Percentiles rank a stretch among this genome's conserved stretches.
These are phyloP conservation scores for Tripterygium wilfordii DNA, from an alignment of 177 flowering plant species.

Conservation along the genomic window DNA sequence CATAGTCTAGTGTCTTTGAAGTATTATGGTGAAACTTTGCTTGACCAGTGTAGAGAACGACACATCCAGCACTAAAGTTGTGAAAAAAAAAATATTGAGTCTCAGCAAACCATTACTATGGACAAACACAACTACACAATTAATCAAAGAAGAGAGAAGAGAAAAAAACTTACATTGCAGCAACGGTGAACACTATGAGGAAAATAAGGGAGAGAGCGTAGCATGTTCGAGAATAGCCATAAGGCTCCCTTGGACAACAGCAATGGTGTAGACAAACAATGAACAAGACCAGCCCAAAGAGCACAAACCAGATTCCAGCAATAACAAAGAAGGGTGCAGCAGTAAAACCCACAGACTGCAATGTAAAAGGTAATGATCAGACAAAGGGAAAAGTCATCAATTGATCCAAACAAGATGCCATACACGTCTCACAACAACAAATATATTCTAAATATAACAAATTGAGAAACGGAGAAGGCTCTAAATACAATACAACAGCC, in stretches of 20 bases:
- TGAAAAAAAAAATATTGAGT: slow-evolving; percentile 1
- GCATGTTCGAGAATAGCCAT: slow-evolving; percentile 70
- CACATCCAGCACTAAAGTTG: slow-evolving; percentile 60
- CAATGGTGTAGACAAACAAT: slow-evolving; percentile 52
- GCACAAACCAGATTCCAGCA: slow-evolving; percentile 67
- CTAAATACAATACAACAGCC: not conserved
- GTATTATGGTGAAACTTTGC: slow-evolving; percentile 65
- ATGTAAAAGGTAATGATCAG: not conserved
- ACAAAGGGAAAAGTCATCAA: not conserved
- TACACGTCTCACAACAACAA: no score
- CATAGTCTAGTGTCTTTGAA: slow-evolving; percentile 46
- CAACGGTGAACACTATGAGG: slow-evolving; percentile 65
- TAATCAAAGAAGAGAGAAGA: slow-evolving; percentile 3
- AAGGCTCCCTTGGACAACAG: slow-evolving; percentile 58
- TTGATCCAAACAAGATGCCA: not conserved
- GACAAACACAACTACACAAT: no score
- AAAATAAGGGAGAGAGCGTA: slow-evolving; percentile 70
- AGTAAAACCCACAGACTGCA: slow-evolving; percentile 82
- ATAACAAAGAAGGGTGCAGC: slow-evolving; percentile 63
- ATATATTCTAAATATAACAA: not conserved
- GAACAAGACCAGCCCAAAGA: slow-evolving; percentile 51
- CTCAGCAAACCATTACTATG: no score
- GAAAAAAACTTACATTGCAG: slow-evolving; percentile 60
- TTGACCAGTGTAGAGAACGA: slow-evolving; percentile 76
- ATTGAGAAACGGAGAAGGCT: not conserved